These are phyloP conservation scores for Galerina sulciceps DNA, from an alignment of 768 basidiomycete genomes.

Conservation along the genomic window DNA sequence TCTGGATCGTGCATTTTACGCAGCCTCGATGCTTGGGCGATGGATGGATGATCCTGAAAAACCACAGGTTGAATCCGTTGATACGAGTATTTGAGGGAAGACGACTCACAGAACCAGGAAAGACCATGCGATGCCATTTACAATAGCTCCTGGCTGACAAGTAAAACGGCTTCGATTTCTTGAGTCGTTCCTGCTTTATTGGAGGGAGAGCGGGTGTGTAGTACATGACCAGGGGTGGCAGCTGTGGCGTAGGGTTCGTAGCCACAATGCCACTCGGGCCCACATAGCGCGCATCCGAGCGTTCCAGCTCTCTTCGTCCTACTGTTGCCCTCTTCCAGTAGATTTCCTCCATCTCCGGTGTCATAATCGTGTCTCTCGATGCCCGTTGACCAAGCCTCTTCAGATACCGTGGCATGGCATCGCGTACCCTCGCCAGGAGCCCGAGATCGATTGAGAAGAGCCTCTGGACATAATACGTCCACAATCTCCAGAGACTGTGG, in stretches of 20 bases:
- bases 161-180: neutral
- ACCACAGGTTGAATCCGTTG: neutral
- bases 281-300: conserved; percentile 22
- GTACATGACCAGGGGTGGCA: conserved; percentile 25
- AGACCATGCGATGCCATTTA: conserved; percentile 26
- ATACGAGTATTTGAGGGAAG: neutral
- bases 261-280: conserved; percentile 3
- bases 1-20: conserved; percentile 9
- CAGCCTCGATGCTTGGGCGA: conserved; percentile 10
- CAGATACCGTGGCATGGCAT: neutral
- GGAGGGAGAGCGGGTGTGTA: conserved; percentile 24
- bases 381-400: neutral
- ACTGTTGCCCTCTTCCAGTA: conserved; percentile 21
- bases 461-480: neutral
- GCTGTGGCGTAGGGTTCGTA: neutral
- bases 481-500: neutral
- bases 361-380: conserved; percentile 2
- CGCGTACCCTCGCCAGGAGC: neutral
- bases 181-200: conserved; percentile 2
- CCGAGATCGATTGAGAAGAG: neutral
- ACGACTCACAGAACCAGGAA: conserved; percentile 14
- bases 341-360: conserved; percentile 12
- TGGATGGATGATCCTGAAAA: conserved; percentile 18
- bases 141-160: conserved; percentile 16
- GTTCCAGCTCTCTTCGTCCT: conserved; percentile 10